Evolutionary conservation across 1,284 basidiomycete species (phyloP).

Genomic region (Cryptococcus depauperatus): DNA sequence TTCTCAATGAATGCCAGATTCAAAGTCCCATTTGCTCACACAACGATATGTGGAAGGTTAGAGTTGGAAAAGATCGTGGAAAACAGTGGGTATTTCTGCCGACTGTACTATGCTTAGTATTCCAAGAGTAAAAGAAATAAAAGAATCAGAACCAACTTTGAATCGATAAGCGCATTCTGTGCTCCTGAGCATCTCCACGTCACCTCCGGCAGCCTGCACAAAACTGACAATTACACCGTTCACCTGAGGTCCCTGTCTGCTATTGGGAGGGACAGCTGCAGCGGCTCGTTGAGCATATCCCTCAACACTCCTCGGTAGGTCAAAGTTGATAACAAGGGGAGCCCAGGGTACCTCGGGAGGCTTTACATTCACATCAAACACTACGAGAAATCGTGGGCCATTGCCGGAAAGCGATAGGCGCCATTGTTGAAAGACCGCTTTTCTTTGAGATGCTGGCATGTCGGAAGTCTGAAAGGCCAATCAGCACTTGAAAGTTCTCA

Average conservation of each 20-base stretch:
- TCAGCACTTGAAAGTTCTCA: too few relatives aligned
- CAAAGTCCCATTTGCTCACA: too few relatives aligned
- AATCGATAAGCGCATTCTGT: constrained; percentile 96
- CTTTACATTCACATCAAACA: constrained; percentile 86
- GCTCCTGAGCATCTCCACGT: constrained; percentile 93
- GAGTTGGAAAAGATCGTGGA: constrained; percentile 42
- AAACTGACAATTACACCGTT: constrained; percentile 75
- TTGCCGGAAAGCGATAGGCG: constrained; percentile 28
- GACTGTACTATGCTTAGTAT: constrained; percentile 20
- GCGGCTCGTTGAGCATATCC: constrained; percentile 71
- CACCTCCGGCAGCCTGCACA: constrained; percentile 90
- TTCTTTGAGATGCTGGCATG: constrained; percentile 59
- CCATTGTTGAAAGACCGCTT: constrained; percentile 54
- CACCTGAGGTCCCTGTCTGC: constrained; percentile 55
- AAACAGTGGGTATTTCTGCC: constrained; percentile 40
- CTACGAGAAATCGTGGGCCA: constrained; percentile 60
- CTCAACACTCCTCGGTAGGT: constrained; percentile 89
- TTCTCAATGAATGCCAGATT: too few relatives aligned
- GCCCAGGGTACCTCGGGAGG: constrained; percentile 79
- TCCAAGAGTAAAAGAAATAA: not conserved
- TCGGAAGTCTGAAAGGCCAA: constrained; percentile 48
- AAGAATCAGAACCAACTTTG: constrained; percentile 36
- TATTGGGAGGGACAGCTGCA: constrained; percentile 33
- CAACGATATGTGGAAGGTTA: too few relatives aligned
- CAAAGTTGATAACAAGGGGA: constrained; percentile 87